These are phyloP conservation scores for Saccharomycopsis microspora DNA, from an alignment of 805 yeast genomes.

Conservation along the genomic window DNA sequence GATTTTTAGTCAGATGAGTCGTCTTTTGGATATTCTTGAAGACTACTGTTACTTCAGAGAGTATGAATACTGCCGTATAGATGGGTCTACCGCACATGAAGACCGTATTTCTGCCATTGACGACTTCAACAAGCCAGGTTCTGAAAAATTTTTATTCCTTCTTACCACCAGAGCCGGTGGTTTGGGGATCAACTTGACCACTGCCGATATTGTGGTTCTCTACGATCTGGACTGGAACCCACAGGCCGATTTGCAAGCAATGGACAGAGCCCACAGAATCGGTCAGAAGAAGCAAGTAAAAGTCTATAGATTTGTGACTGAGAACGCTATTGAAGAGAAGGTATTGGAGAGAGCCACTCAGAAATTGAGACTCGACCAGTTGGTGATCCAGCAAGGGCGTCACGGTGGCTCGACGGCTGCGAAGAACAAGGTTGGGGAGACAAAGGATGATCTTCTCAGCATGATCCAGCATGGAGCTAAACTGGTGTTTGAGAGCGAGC, in stretches of 20 bases:
- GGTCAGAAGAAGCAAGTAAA: constrained; percentile 95
- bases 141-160: constrained; percentile 73
- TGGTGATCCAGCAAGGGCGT: constrained; percentile 91
- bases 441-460: constrained; percentile 76
- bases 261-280: constrained; percentile 97
- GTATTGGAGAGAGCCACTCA: constrained; percentile 95
- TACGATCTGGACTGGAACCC: constrained; percentile 98
- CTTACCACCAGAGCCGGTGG: constrained; percentile 97
- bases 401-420: constrained; percentile 32
- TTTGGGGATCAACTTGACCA: constrained; percentile 82
- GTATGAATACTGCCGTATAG: constrained; percentile 82
- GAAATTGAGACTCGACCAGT: constrained; percentile 81
- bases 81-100: constrained; percentile 88
- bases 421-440: constrained; percentile 34
- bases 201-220: constrained; percentile 81
- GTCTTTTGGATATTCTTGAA: constrained; percentile 80
- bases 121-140: constrained; percentile 74
- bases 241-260: constrained; percentile 94
- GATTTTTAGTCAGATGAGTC: constrained; percentile 89
- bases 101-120: constrained; percentile 90
- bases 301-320: constrained; percentile 88
- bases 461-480: constrained; percentile 98
- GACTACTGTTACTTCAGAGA: constrained; percentile 84
- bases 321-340: constrained; percentile 91
- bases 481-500: constrained; percentile 54